Evolutionary conservation across 176 grass and related monocot species (phyloP), one percentile per base, ranked within the genome.

Genomic region (Musa troglodytarum): DNA sequence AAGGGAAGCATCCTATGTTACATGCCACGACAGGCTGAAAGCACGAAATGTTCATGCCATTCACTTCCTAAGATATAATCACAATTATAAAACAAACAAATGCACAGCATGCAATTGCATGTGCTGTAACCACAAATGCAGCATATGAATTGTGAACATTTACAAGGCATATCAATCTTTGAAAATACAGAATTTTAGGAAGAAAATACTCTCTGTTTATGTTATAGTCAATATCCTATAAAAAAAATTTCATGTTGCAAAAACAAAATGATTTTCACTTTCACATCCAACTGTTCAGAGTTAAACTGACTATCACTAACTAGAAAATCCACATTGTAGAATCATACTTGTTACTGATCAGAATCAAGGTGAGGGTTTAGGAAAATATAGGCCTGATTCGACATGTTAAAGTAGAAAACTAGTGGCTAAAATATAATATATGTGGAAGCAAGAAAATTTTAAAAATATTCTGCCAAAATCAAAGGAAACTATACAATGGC

Each of bases 401-500:
- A 69, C 28, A 69, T 69, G 66, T 50, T 34, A 17, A 19, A 69
- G 34, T 50, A 51, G 34, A 51, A 1, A 20, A 70, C 14, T 19
- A 49, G 15, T 50, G 14, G 34, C 67, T 50, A 69, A 69, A 69
- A 69, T 10, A 68, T 55, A 25, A 73, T 19, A 73, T 17, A 62
- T 57, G 50, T 14, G 25, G 67, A 63, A 59, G 58, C 14, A 19
- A 55, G 3, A 68, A 49, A 68, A 66, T 34, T 34, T 43, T 15
- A 11, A 24, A 76, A 77, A 26, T 61, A 2, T 26, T 53, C 43
- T 63, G 52, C 62, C 9, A 13, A 76, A 1, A 9, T 69, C 24
- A 71, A 43, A 25, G 16, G 50, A 72, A 71, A 55, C 17, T 71
- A 63, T 75, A 62, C 24, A 79, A 28, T 12, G 51, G 26, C 22